phyloP scores from a whole-genome alignment of 1,284 basidiomycete species.

The Butyriboletus regius region DNA sequence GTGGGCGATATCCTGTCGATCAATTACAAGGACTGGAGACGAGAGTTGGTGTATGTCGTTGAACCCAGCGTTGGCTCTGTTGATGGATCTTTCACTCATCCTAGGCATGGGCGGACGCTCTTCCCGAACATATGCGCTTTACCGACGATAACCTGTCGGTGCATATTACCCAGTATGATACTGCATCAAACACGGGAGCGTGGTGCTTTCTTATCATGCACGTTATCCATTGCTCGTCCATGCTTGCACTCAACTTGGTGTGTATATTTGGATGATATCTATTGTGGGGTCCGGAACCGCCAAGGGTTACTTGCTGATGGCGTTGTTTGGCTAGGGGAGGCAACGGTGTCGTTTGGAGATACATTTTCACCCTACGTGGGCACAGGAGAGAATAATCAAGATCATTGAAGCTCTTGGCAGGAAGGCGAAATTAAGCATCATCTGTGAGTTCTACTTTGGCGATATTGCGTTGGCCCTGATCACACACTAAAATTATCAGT shows the following conservation, averaged over 20 bases:
- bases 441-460: constrained; percentile 45
- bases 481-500: constrained; percentile 36
- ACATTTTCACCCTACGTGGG: constrained; percentile 39
- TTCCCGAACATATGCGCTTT: constrained; percentile 63
- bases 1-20: constrained; percentile 18
- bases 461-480: constrained; percentile 1
- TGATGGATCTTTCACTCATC: constrained; percentile 1
- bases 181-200: constrained; percentile 63
- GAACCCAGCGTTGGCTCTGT: neutral
- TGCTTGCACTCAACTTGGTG: constrained; percentile 58
- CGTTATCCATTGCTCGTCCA: constrained; percentile 56
- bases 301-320: neutral
- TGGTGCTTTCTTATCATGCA: constrained; percentile 74
- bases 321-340: constrained; percentile 20
- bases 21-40: constrained; percentile 24
- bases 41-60: constrained; percentile 22
- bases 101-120: constrained; percentile 56
- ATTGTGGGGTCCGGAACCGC: neutral
- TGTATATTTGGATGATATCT: constrained; percentile 23
- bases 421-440: constrained; percentile 58
- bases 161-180: constrained; percentile 70
- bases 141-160: constrained; percentile 57
- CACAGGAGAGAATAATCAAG: constrained; percentile 49
- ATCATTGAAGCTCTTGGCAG: constrained; percentile 56
- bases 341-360: constrained; percentile 29